Evolutionary conservation across 305 asterid genomes (phyloP).

Genomic region (Fraxinus sp.): DNA sequence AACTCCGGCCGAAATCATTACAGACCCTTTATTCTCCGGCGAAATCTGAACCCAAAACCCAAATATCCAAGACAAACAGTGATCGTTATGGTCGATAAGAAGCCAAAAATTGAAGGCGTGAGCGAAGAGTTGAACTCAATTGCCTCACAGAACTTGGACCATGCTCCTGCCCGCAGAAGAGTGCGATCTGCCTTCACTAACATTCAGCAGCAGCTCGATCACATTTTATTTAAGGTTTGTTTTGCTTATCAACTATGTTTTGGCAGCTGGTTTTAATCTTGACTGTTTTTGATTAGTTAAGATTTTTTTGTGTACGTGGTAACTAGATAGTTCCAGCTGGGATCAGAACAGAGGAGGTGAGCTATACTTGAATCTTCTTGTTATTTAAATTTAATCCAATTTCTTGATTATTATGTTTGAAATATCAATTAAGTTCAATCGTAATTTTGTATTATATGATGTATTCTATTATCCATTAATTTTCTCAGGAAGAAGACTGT

Average conservation of each 20-base stretch:
- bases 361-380: constrained; percentile 11
- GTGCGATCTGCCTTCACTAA: constrained; percentile 71
- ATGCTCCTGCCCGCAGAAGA: constrained; percentile 84
- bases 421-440: background rate
- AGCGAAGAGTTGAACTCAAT: constrained; percentile 77
- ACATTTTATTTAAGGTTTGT: constrained; percentile 73
- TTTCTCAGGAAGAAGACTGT: background rate
- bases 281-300: background rate
- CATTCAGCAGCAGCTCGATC: constrained; percentile 76
- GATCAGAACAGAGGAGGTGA: constrained; percentile 87
- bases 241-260: background rate
- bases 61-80: constrained; percentile 20
- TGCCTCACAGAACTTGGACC: constrained; percentile 85
- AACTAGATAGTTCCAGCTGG: constrained; percentile 84
- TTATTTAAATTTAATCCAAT: background rate
- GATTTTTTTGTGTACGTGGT: constrained; percentile 11
- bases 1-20: constrained; percentile 17
- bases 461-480: background rate
- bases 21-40: constrained; percentile 29
- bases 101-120: constrained; percentile 59
- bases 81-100: constrained; percentile 55
- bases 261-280: background rate
- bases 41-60: constrained; percentile 14
- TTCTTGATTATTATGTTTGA: background rate
- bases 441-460: background rate